Percentiles rank a stretch among this genome's conserved stretches.
Evolutionary conservation across 805 yeast genomes (phyloP).

Genomic region (Metschnikowia chrysomelidarum): DNA sequence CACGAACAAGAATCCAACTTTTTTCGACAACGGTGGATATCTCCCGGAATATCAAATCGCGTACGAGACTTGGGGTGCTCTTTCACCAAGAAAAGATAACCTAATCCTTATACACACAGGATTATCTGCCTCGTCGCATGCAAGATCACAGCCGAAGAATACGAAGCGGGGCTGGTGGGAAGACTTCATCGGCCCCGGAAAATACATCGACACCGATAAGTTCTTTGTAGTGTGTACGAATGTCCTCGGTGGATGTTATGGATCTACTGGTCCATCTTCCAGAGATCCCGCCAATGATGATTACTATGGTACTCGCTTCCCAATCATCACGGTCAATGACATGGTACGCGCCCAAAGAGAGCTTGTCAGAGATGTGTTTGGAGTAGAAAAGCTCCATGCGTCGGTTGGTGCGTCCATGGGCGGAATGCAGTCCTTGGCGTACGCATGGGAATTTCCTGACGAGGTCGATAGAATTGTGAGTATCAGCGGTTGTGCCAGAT

Average conservation of each 20-base stretch:
- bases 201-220: constrained; percentile 74
- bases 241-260: constrained; percentile 92
- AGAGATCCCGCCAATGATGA: constrained; percentile 64
- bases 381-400: constrained; percentile 65
- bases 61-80: constrained; percentile 86
- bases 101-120: constrained; percentile 87
- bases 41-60: constrained; percentile 79
- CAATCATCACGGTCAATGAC: constrained; percentile 80
- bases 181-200: constrained; percentile 82
- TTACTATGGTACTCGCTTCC: constrained; percentile 83
- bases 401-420: constrained; percentile 94
- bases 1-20: constrained; percentile 55
- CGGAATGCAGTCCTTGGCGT: constrained; percentile 96
- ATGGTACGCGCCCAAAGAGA: constrained; percentile 88
- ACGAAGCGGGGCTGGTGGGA: constrained; percentile 94
- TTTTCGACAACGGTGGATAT: constrained; percentile 78
- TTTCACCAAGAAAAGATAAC: constrained; percentile 63
- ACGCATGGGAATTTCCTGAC: constrained; percentile 78
- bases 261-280: constrained; percentile 91
- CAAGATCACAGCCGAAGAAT: constrained; percentile 73
- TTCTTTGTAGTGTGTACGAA: constrained; percentile 86
- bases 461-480: constrained; percentile 69
- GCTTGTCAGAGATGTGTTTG: constrained; percentile 59
- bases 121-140: constrained; percentile 90
- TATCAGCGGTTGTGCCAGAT: constrained; percentile 91